Evolutionary conservation across 768 basidiomycete genomes (phyloP).

Genomic region (Auricularia sp.): DNA sequence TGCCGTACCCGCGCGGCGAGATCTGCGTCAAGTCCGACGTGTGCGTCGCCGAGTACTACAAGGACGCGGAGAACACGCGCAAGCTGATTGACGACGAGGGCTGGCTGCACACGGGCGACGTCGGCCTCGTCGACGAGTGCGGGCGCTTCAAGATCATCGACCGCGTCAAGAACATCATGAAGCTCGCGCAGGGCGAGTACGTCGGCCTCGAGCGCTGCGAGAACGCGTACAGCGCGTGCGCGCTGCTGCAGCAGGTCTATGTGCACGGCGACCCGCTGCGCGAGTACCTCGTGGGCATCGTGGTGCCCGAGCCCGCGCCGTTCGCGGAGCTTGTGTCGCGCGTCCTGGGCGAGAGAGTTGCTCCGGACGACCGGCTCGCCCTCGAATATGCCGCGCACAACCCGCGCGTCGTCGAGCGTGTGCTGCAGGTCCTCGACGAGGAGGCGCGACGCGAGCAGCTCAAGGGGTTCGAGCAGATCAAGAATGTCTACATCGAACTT

Average conservation of each 20-base stretch:
- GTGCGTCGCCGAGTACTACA: slow-evolving; percentile 61
- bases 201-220: slow-evolving; percentile 96
- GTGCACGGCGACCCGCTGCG: slow-evolving; percentile 87
- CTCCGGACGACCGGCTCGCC: slow-evolving; percentile 37
- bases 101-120: slow-evolving; percentile 87
- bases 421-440: slow-evolving; percentile 45
- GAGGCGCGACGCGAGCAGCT: slow-evolving; percentile 55
- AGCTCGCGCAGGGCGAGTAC: slow-evolving; percentile 95
- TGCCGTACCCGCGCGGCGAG: slow-evolving; percentile 87
- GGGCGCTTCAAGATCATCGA: slow-evolving; percentile 90
- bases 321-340: slow-evolving; percentile 49
- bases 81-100: slow-evolving; percentile 77
- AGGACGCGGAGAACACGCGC: slow-evolving; percentile 76
- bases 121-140: slow-evolving; percentile 65
- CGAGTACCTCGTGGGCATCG: slow-evolving; percentile 76
- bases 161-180: slow-evolving; percentile 99
- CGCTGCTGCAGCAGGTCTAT: slow-evolving; percentile 68
- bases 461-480: slow-evolving; percentile 86
- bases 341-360: slow-evolving; percentile 41
- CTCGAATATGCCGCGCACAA: slow-evolving; percentile 50
- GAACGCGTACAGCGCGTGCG: slow-evolving; percentile 59
- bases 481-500: slow-evolving; percentile 65
- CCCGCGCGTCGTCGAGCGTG: slow-evolving; percentile 43
- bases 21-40: slow-evolving; percentile 59
- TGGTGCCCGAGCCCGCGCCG: slow-evolving; percentile 72